A percentile compares a stretch with the other conserved stretches of the same genome.
These are phyloP conservation scores for Juglanconis sp. DNA, from an alignment of 2,329 filamentous ascomycete genomes.

Conservation along the genomic window DNA sequence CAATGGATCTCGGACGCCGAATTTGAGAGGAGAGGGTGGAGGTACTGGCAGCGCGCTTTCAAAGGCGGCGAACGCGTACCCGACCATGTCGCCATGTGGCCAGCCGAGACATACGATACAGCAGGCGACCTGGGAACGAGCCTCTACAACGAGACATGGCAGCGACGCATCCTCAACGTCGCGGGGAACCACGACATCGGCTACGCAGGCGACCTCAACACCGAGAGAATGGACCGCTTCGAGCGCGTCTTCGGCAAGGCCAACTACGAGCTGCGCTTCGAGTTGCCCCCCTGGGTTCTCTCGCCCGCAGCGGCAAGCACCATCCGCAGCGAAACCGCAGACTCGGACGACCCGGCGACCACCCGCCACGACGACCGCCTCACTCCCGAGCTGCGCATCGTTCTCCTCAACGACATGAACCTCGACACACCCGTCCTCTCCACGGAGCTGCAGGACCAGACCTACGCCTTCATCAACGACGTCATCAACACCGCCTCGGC, in stretches of 20 bases:
- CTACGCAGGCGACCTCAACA: slow-evolving; percentile 86
- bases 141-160: slow-evolving; percentile 59
- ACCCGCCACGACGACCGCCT: slow-evolving; percentile 45
- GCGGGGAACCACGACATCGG: slow-evolving; percentile 96
- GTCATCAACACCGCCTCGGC: slow-evolving; percentile 61
- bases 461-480: slow-evolving; percentile 73
- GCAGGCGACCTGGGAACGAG: slow-evolving; percentile 46
- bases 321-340: slow-evolving; percentile 21
- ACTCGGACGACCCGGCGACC: slow-evolving; percentile 18
- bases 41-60: slow-evolving; percentile 83
- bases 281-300: slow-evolving; percentile 46
- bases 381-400: slow-evolving; percentile 69
- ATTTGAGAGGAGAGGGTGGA: slow-evolving; percentile 67
- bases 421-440: slow-evolving; percentile 78
- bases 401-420: slow-evolving; percentile 91
- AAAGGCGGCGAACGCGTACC: slow-evolving; percentile 62
- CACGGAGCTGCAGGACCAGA: slow-evolving; percentile 65
- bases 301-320: slow-evolving; percentile 36
- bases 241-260: slow-evolving; percentile 80
- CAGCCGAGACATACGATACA: slow-evolving; percentile 47
- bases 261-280: slow-evolving; percentile 84
- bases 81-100: slow-evolving; percentile 49
- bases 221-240: slow-evolving; percentile 73
- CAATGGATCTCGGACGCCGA: slow-evolving; percentile 91
- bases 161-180: slow-evolving; percentile 78